These are phyloP conservation scores for Tylopilus felleus DNA, from an alignment of 768 basidiomycete genomes.

Conservation along the genomic window DNA sequence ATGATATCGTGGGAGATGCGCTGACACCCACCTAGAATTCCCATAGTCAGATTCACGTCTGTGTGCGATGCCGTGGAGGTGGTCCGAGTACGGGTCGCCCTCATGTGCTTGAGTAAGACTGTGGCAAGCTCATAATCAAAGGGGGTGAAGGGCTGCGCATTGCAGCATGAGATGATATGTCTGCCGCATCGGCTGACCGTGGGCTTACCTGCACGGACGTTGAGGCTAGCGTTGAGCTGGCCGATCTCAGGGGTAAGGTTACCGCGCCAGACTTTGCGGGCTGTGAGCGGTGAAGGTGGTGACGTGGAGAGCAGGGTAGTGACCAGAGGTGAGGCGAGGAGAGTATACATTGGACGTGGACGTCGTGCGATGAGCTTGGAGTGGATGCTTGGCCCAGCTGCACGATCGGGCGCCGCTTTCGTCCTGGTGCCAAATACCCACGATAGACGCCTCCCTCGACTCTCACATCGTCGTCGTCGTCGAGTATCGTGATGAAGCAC, in stretches of 20 bases:
- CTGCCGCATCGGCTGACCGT: neutral
- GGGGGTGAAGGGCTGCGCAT: conserved; percentile 14
- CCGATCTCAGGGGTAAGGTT: conserved; percentile 19
- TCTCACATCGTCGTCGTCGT: neutral
- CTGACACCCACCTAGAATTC: conserved; percentile 10
- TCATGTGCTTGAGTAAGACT: conserved; percentile 18
- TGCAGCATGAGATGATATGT: neutral
- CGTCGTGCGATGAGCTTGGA: neutral
- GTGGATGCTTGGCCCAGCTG: no score
- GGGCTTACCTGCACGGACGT: conserved; percentile 12
- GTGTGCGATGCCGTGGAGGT: conserved; percentile 22
- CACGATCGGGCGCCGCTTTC: no score
- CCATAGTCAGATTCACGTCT: conserved; percentile 25
- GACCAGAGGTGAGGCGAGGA: neutral
- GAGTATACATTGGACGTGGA: neutral
- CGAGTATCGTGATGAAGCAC: conserved; percentile 16
- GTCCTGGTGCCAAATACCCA: conserved; percentile 2
- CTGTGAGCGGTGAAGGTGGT: conserved; percentile 11
- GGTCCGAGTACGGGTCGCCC: conserved; percentile 19
- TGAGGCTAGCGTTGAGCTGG: conserved; percentile 10
- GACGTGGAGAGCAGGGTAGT: conserved; percentile 13
- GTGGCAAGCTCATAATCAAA: conserved; percentile 19
- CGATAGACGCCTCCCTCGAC: no score
- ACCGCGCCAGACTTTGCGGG: neutral
- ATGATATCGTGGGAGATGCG: no score